Evolutionary conservation across 371 early-diverging fungal genomes (phyloP).

Genomic region (Syncephalastrum monosporum): DNA sequence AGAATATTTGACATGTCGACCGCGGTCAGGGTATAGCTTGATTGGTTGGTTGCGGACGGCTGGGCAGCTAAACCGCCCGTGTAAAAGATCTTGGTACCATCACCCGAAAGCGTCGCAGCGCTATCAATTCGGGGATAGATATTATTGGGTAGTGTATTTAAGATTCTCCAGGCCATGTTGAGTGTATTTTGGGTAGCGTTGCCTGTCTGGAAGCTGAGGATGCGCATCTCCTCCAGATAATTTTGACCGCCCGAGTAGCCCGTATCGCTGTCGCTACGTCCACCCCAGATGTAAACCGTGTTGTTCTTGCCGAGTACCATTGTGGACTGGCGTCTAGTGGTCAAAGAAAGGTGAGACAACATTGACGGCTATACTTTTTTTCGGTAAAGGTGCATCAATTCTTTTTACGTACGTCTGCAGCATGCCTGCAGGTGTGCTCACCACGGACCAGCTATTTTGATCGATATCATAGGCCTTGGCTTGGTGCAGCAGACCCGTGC

Average conservation of each 20-base stretch:
- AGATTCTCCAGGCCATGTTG: no score
- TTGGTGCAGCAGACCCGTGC: conserved; percentile 2
- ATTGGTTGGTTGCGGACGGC: not conserved
- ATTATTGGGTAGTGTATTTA: no score
- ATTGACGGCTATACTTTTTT: no score
- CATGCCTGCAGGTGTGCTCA: not conserved
- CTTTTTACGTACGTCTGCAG: conserved; percentile 6
- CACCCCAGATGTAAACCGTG: conserved; percentile 7
- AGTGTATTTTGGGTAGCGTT: no score
- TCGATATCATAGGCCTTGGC: conserved; percentile 1
- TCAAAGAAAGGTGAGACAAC: not conserved
- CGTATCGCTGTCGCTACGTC: not conserved
- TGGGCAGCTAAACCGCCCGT: conserved; percentile 7
- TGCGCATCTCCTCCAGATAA: no score
- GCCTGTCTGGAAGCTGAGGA: no score
- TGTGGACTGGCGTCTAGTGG: conserved; percentile 1
- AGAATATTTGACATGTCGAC: conserved; percentile 5
- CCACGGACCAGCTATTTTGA: not conserved
- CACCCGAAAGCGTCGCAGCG: conserved; percentile 1
- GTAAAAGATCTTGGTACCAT: conserved; percentile 7
- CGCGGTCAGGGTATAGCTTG: not conserved
- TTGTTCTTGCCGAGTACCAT: conserved; percentile 3
- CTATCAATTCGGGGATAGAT: not conserved
- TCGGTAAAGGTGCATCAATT: no score
- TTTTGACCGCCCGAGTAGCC: no score